Percentiles rank a stretch among this genome's conserved stretches.
Evolutionary conservation across 768 basidiomycete species (phyloP).

Genomic region (Termitomyces sp.): DNA sequence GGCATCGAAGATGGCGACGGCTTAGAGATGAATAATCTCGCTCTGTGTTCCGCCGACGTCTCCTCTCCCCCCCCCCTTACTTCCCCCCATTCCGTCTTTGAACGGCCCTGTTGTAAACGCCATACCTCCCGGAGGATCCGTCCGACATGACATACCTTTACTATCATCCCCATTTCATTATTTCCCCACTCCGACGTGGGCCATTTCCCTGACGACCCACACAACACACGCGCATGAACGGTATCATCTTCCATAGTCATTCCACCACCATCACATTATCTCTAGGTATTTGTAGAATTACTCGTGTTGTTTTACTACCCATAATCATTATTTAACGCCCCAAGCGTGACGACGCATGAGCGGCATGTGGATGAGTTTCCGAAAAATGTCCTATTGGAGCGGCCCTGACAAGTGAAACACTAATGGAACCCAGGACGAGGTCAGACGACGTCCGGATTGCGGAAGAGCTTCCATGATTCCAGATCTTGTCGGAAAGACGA

Average conservation of each 20-base stretch:
- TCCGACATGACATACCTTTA: not conserved
- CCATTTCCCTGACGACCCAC: not conserved
- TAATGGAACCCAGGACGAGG: not conserved
- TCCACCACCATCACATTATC: not conserved
- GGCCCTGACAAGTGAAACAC: conserved; percentile 3
- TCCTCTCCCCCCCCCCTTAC: conserved; percentile 1
- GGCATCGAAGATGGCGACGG: conserved; percentile 79
- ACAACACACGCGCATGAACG: not conserved
- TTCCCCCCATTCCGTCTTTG: conserved; percentile 4
- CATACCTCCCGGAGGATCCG: not conserved
- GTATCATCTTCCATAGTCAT: conserved; percentile 6
- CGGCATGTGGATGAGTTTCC: not conserved
- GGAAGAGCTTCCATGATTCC: not conserved
- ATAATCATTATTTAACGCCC: conserved; percentile 8
- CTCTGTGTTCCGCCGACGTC: not conserved
- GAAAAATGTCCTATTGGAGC: not conserved
- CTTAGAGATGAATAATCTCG: conserved; percentile 30
- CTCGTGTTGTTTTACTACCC: conserved; percentile 8
- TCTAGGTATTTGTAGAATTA: conserved; percentile 12
- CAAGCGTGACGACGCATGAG: not conserved
- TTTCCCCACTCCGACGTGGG: conserved; percentile 1
- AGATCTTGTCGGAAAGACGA: too few relatives aligned
- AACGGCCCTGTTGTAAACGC: conserved; percentile 6
- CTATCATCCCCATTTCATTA: not conserved
- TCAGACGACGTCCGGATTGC: not conserved